Evolutionary conservation across 495 filamentous ascomycete genomes (phyloP).

Genomic region (Neurospora sp.): DNA sequence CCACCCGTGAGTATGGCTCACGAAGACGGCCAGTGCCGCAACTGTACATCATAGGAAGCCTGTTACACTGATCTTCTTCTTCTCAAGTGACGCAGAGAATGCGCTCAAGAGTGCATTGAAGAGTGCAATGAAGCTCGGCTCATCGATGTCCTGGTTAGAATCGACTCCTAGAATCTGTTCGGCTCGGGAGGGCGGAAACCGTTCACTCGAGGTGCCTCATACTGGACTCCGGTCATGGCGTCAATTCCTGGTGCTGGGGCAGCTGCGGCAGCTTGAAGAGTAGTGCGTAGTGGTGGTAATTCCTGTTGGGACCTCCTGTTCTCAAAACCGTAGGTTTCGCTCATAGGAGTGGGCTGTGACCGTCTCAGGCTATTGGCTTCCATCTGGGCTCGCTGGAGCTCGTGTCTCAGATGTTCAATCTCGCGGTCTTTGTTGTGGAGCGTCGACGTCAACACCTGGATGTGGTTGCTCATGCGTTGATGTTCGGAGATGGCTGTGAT

Average conservation of each 20-base stretch:
- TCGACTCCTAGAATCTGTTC: slow-evolving; percentile 5
- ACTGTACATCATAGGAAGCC: not conserved
- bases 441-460: slow-evolving; percentile 25
- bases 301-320: slow-evolving; percentile 27
- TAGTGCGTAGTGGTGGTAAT: slow-evolving; percentile 37
- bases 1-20: not conserved
- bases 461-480: slow-evolving; percentile 31
- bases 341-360: slow-evolving; percentile 10
- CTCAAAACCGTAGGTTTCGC: slow-evolving; percentile 21
- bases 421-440: slow-evolving; percentile 28
- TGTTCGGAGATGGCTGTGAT: slow-evolving; percentile 46
- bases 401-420: slow-evolving; percentile 37
- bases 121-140: not conserved
- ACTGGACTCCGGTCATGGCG: slow-evolving; percentile 47
- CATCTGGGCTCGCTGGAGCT: slow-evolving; percentile 17
- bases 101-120: not conserved
- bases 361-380: slow-evolving; percentile 29
- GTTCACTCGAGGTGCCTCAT: slow-evolving; percentile 32
- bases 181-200: slow-evolving; percentile 22
- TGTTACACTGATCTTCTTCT: not conserved
- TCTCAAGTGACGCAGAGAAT: not conserved
- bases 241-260: slow-evolving; percentile 25
- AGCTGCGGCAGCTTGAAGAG: slow-evolving; percentile 14
- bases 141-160: not conserved
- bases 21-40: not conserved